Percentiles rank a stretch among this genome's conserved stretches.
Evolutionary conservation across 495 filamentous ascomycete species (phyloP).

Genomic region (Xylaria curta): DNA sequence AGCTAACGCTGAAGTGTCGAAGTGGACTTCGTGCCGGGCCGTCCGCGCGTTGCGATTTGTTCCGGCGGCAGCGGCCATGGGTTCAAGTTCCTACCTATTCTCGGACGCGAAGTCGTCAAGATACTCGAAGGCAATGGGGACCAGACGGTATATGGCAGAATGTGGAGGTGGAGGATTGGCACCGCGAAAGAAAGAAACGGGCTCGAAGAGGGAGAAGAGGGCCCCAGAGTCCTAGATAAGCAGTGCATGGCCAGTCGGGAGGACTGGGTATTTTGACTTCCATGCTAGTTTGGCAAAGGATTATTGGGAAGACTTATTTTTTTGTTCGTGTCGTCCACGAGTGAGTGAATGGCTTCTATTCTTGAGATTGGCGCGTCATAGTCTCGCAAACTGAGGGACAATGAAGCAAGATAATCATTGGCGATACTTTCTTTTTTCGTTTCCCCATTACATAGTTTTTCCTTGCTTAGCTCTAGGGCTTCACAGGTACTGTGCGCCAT

Average conservation of each 20-base stretch:
- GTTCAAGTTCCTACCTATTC: conserved; percentile 81
- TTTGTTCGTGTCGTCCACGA: neutral
- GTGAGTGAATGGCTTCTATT: neutral
- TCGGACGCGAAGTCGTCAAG: conserved; percentile 74
- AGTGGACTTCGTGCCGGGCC: conserved; percentile 67
- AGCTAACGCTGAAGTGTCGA: neutral
- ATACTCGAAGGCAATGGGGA: conserved; percentile 37
- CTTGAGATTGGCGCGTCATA: neutral
- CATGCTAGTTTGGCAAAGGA: neutral
- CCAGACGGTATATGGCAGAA: conserved; percentile 36
- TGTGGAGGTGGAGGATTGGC: conserved; percentile 43
- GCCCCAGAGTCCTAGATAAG: conserved; percentile 38
- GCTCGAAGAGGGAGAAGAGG: conserved; percentile 45
- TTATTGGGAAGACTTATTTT: neutral
- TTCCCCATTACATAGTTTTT: neutral
- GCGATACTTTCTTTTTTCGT: neutral
- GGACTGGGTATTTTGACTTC: conserved; percentile 31
- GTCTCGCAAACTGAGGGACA: neutral
- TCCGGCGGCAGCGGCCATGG: conserved; percentile 80
- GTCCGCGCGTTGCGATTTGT: conserved; percentile 68
- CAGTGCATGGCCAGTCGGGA: conserved; percentile 40
- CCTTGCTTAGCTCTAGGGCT: neutral
- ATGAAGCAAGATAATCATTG: neutral
- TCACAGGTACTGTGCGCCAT: neutral
- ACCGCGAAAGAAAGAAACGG: conserved; percentile 34